Percentiles rank a stretch among this genome's conserved stretches.
phyloP scores from a whole-genome alignment of 2,329 filamentous ascomycete species.

The Aspergillus floridensis region DNA sequence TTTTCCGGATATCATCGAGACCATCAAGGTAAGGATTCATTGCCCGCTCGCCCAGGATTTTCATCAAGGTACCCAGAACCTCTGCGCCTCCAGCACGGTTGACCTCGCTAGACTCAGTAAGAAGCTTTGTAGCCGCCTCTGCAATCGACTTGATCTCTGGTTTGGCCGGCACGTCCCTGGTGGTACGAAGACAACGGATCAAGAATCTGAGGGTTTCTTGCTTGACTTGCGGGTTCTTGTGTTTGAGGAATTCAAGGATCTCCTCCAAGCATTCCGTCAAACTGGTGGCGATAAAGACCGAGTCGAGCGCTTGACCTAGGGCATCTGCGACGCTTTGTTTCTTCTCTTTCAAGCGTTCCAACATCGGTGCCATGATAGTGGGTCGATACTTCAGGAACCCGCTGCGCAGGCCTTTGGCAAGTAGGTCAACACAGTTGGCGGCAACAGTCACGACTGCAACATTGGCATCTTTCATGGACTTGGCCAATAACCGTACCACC shows the following conservation, averaged over 20 bases:
- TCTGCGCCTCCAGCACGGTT: conserved; percentile 88
- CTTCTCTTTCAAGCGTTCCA: conserved; percentile 97
- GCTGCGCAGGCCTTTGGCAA: conserved; percentile 80
- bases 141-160: conserved; percentile 80
- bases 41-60: conserved; percentile 92
- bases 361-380: conserved; percentile 79
- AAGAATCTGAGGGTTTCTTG: conserved; percentile 92
- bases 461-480: conserved; percentile 99
- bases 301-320: conserved; percentile 78
- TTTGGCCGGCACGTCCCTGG: conserved; percentile 78
- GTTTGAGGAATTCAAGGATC: conserved; percentile 74
- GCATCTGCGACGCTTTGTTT: conserved; percentile 87
- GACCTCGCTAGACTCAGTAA: conserved; percentile 83
- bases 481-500: conserved; percentile 77
- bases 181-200: conserved; percentile 80
- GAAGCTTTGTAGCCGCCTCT: conserved; percentile 83
- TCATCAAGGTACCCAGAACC: conserved; percentile 91
- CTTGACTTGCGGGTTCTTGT: conserved; percentile 98
- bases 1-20: conserved; percentile 91
- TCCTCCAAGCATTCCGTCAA: conserved; percentile 89
- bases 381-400: conserved; percentile 77
- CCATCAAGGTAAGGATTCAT: conserved; percentile 93
- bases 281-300: conserved; percentile 63
- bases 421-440: conserved; percentile 83
- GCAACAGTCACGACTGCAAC: conserved; percentile 90